These are phyloP conservation scores for Epichloe typhina DNA, from an alignment of 2,329 filamentous ascomycete species.

Conservation along the genomic window DNA sequence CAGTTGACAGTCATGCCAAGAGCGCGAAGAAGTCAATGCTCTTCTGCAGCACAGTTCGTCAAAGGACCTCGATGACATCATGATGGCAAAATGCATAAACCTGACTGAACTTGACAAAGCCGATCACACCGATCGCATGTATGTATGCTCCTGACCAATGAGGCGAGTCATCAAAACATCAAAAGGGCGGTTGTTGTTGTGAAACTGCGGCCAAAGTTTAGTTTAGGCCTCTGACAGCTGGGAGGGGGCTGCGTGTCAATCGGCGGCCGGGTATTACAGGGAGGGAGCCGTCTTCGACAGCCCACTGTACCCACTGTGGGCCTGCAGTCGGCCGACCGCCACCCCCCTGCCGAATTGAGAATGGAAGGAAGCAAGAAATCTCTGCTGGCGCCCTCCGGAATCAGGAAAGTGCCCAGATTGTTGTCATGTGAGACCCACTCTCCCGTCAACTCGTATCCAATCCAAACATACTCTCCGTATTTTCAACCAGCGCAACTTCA, in stretches of 20 bases:
- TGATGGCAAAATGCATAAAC: too few relatives aligned
- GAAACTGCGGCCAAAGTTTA: too few relatives aligned
- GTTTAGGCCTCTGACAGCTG: too few relatives aligned
- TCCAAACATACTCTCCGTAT: neutral
- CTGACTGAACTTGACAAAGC: too few relatives aligned
- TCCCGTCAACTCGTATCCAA: neutral
- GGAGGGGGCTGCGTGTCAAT: constrained; percentile 1
- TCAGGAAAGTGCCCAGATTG: neutral
- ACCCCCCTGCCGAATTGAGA: neutral
- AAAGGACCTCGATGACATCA: neutral
- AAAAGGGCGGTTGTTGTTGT: too few relatives aligned
- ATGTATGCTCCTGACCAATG: too few relatives aligned
- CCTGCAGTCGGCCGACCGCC: neutral
- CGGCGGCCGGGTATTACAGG: neutral
- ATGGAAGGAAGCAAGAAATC: neutral
- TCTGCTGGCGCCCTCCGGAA: neutral
- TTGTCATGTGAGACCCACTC: neutral
- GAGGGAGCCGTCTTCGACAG: neutral
- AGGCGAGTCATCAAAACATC: too few relatives aligned
- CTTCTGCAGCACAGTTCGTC: neutral
- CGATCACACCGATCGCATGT: too few relatives aligned
- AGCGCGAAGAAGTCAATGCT: neutral
- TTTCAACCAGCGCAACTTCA: neutral
- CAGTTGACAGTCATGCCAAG: neutral
- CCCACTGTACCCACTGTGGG: neutral